Base-by-base conservation (phyloP, 139 green algal genomes). In the Medakamo hakoo region DNA sequence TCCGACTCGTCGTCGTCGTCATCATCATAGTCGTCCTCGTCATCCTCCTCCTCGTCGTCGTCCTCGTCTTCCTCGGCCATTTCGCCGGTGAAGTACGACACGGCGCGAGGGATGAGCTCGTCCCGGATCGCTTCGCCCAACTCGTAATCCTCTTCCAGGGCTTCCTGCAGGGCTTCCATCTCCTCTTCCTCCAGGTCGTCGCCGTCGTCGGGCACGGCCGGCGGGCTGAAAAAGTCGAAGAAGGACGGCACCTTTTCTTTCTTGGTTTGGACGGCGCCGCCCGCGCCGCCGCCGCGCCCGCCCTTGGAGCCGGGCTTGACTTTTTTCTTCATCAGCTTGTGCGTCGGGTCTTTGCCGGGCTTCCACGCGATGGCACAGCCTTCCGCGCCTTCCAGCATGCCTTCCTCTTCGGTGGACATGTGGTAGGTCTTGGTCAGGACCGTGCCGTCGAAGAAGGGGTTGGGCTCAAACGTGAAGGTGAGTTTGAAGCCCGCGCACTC, bases 251-350 rank as follows among this genome's bases (percentile, higher is more conserved):
- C 75, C 27, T 68, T 66, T 78, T 93, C 86, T 25, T 73, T 85
- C 77, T 93, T 93, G 52, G 82, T 89, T 32, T 86, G 73, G 4
- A 80, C 77, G 77, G 88, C 88, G 59, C 64, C 64, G 59, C 70
- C 66, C 19, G 63, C 69, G n/a, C n/a, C n/a, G 73, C 59, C 1
- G 3, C 31, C 3, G 1, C 27, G 74, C 66, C 74, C 76, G 60
- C 73, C 74, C 24, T 28, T 59, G n/a, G n/a, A n/a, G 24, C 82
- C 82, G 70, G 85, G 86, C 78, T 92, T 91, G 23, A 83, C 74
- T 77, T 94, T 94, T 80, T 93, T 93, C 76, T 89, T 89, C 81
- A 94, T 76, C 40, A 92, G 69, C 73, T 95, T 95, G 59, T 88
- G 74, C 0, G 82, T 88, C n/a, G 87, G 68, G 71, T 92, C 83